Conservation (phyloP, 1,284 basidiomycete genomes). For the Somion occarium region DNA sequence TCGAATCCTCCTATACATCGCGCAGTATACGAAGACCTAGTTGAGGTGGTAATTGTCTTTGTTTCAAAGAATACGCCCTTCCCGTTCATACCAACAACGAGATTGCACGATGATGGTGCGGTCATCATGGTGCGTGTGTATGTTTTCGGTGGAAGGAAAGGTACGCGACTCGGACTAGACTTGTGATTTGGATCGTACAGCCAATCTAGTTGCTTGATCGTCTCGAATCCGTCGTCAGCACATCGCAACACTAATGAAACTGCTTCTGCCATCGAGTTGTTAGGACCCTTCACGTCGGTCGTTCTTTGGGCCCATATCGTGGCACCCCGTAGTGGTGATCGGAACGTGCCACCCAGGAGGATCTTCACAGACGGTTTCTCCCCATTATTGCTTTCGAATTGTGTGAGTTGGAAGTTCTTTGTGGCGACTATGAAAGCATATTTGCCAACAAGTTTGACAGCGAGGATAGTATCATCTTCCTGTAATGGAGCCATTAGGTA, state of each 20-base stretch:
- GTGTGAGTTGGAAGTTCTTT: not conserved
- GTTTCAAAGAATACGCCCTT: constrained; percentile 30
- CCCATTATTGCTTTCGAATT: not conserved
- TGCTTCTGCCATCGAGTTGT: not conserved
- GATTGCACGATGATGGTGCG: constrained; percentile 27
- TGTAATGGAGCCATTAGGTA: not conserved
- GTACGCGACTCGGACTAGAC: constrained; percentile 4
- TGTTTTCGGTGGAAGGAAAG: constrained; percentile 22
- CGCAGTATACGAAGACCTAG: constrained; percentile 25
- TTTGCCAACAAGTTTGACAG: not conserved
- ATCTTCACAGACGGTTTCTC: not conserved
- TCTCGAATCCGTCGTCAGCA: constrained; percentile 21
- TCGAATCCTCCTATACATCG: constrained; percentile 33
- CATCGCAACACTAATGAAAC: not conserved
- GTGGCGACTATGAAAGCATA: not conserved
- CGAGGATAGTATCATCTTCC: not conserved
- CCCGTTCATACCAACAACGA: constrained; percentile 28
- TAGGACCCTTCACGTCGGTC: too few species aligned
- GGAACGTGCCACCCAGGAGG: not conserved
- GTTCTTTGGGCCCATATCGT: not conserved
- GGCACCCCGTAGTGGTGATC: not conserved
- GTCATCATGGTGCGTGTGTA: constrained; percentile 22
- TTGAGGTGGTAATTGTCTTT: constrained; percentile 29
- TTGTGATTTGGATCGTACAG: constrained; percentile 20
- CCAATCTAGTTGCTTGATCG: constrained; percentile 28